A percentile compares a stretch with the other conserved stretches of the same genome.
Conservation (phyloP, 2,329 filamentous ascomycete species). For the Alternaria gansuensis region DNA sequence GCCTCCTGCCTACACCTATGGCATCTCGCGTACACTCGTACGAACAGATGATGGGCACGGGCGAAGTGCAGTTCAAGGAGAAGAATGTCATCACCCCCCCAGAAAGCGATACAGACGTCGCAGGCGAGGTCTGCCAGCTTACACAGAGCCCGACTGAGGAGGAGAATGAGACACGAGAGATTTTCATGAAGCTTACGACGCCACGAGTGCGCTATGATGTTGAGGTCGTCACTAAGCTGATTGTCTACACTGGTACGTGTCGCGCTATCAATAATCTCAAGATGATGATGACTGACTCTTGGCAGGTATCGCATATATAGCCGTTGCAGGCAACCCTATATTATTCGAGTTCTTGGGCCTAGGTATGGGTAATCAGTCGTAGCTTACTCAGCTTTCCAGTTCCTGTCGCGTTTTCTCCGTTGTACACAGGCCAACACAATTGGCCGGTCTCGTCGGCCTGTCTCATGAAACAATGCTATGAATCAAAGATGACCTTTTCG, state of each 20-base stretch:
- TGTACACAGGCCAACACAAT: constrained; percentile 1
- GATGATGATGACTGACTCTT: background rate
- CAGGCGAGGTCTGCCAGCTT: constrained; percentile 36
- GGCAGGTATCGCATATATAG: constrained; percentile 83
- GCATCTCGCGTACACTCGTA: constrained; percentile 66
- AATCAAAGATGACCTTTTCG: background rate
- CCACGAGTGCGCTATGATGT: constrained; percentile 95
- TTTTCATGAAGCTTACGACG: constrained; percentile 84
- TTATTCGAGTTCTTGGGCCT: constrained; percentile 71
- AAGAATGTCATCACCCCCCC: constrained; percentile 33
- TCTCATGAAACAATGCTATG: background rate
- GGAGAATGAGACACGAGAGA: constrained; percentile 63
- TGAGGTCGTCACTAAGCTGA: constrained; percentile 96
- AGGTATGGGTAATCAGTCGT: constrained; percentile 45
- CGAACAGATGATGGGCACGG: constrained; percentile 78
- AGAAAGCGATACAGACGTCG: constrained; percentile 45
- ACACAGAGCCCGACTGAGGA: constrained; percentile 40
- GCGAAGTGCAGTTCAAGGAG: constrained; percentile 52
- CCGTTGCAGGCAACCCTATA: constrained; percentile 76
- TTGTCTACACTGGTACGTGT: constrained; percentile 87
- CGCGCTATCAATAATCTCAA: background rate
- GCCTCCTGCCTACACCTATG: constrained; percentile 60
- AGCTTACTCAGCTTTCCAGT: background rate
- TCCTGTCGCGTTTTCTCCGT: background rate
- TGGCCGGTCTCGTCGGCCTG: background rate